These are phyloP conservation scores for Tetrapyrgos nigripes DNA, from an alignment of 1,284 basidiomycete genomes.

Conservation along the genomic window DNA sequence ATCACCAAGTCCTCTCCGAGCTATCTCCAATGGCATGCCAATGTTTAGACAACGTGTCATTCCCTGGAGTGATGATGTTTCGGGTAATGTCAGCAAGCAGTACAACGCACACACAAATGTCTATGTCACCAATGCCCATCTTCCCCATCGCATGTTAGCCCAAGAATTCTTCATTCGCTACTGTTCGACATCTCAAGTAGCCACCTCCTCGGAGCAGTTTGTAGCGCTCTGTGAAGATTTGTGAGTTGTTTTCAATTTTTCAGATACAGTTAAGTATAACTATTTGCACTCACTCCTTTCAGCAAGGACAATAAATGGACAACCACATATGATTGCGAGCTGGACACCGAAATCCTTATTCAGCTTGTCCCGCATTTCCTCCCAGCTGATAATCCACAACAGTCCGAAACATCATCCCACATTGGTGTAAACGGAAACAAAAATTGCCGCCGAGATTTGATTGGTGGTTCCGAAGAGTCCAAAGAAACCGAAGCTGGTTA, in stretches of 20 bases:
- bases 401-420: constrained; percentile 20
- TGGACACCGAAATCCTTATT: constrained; percentile 5
- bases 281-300: neutral
- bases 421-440: constrained; percentile 30
- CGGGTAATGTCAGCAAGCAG: constrained; percentile 36
- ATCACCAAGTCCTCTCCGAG: neutral
- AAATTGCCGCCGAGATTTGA: constrained; percentile 28
- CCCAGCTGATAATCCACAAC: constrained; percentile 20
- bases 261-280: neutral
- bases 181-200: constrained; percentile 39
- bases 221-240: constrained; percentile 24
- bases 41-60: constrained; percentile 2
- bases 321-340: constrained; percentile 1
- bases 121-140: constrained; percentile 30
- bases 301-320: neutral
- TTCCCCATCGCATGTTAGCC: constrained; percentile 30
- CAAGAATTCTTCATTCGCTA: constrained; percentile 43
- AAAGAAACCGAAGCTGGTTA: constrained; percentile 29
- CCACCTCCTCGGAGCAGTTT: constrained; percentile 36
- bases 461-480: constrained; percentile 26
- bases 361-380: constrained; percentile 2
- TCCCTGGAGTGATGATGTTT: constrained; percentile 29
- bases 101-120: constrained; percentile 40
- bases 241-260: constrained; percentile 16
- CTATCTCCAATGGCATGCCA: neutral